Base-by-base conservation (phyloP, 208 protist genomes). In the Entamoeba invadens region DNA sequence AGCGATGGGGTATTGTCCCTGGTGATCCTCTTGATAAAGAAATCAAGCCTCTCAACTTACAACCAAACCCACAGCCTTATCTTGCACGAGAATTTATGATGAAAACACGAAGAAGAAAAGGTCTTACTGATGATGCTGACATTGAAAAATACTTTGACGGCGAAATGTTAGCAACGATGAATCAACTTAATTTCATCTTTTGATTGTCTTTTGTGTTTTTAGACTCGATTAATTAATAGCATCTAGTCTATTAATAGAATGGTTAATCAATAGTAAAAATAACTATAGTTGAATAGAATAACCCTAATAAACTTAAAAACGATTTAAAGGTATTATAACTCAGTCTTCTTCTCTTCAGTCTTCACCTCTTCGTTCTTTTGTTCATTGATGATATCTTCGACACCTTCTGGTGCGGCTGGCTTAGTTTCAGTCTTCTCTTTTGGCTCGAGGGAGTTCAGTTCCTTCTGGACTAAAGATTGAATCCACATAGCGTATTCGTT, bases 21-120 rank as follows among this genome's bases (percentile, higher is more conserved):
- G 98, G 98, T 35, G 98, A 99, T 95, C 99, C 99, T 46, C 97
- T 99, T 5, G 99, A 99, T 95, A 97, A 97, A 91, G 96, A 72
- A 72, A 97, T 99, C 46, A 96, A 97, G 45, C 96, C 99, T 4
- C 95, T 95, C 35, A 98, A 98, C n/a, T 96, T 99, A 4, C 98
- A 99, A 95, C 98, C 98, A 25, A 96, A 96, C 92, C 96, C 97
- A 21, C 95, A 97, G 16, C 96, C 96, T 38, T 96, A 98, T 94
- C 96, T 99, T 14, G 98, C 99, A n/a, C 97, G 99, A 68, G 99
- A 99, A 92, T 99, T 99, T 96, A 98, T 99, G 94, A 96, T 99
- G 92, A 99, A 99, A 96, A 99, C 98, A 10, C 96, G 98, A 44
- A 97, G 98, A 91, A 97, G 98, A 94, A 99, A 99, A 94, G 98